Evolutionary conservation across 2,329 filamentous ascomycete species (phyloP), one percentile per base, ranked within the genome.

Genomic region (Talaromyces atroroseus): DNA sequence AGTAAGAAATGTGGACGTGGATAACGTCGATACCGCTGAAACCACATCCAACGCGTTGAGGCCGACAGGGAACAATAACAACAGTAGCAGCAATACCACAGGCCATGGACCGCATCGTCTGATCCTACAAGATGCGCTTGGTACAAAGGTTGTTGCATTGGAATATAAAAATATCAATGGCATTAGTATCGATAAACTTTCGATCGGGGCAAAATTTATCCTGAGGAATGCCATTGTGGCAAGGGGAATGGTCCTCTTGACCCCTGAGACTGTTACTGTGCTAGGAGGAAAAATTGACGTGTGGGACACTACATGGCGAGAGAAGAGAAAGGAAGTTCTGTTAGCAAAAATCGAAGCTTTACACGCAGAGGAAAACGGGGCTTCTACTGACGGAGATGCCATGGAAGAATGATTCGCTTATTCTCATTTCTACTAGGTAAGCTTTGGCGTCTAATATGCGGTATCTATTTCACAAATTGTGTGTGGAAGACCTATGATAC

Each of bases 281-380:
- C 72, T 96, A n/a, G 94, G 94, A 1, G 94, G 94, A 0, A 95
- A 89, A 74, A 81, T 97, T 46, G 91, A 96, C 54, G 78, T 77
- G 0, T 83, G 91, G 79, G 89, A 97, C 66, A 86, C 83, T 67
- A 79, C 79, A 7, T 97, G 92, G 92, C 79, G 80, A 48, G 83
- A 85, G 14, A 84, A 83, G 1, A 80, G 89, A 61, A 85, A 96
- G 70, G 80, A 79, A 49, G 81, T 83, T 61, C 71, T 97, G 58
- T 85, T 83, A 67, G 80, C 82, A 51, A 81, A 79, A 12, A 81
- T 86, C 18, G 76, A 78, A 20, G 68, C 60, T 29, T 59, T 65
- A 52, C 24, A 59, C 42, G 38, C 21, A 34, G 53, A 51, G 21
- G 34, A 56, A 40, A 49, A 44, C 34, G 48, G 42, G 12, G 29